A percentile compares a stretch with the other conserved stretches of the same genome.
phyloP scores from a whole-genome alignment of 306 rosid species.

The Abrus precatorius region DNA sequence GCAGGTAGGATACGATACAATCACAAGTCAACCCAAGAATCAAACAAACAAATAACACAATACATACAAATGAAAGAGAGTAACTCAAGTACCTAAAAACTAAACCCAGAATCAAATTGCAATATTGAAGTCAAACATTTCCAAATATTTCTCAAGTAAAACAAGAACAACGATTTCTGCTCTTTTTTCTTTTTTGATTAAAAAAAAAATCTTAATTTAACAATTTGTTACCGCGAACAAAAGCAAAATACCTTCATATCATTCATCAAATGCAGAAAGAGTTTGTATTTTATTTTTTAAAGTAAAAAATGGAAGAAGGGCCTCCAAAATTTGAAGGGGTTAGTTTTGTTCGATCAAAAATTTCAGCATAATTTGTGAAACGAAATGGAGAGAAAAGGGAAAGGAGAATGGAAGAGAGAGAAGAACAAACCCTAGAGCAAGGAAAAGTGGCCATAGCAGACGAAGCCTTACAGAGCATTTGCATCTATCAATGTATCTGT shows the following conservation, averaged over 20 bases:
- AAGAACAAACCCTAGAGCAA: constrained; percentile 65
- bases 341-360: not conserved
- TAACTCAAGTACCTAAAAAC: not conserved
- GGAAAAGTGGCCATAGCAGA: constrained; percentile 74
- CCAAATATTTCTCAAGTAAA: constrained; percentile 4
- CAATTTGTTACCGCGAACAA: not conserved
- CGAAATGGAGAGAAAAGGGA: not conserved
- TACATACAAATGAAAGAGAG: not conserved
- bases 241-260: constrained; percentile 24
- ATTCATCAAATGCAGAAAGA: not conserved
- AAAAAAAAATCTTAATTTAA: not conserved
- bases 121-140: constrained; percentile 6
- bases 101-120: constrained; percentile 13
- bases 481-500: constrained; percentile 39
- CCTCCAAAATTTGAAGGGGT: not conserved
- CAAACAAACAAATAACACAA: not conserved
- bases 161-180: not conserved
- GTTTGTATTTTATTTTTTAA: not conserved
- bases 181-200: not conserved
- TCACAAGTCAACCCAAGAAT: constrained; percentile 11
- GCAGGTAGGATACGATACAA: constrained; percentile 8
- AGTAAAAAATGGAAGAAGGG: not conserved
- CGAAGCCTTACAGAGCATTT: constrained; percentile 70
- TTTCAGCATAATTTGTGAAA: not conserved
- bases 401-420: not conserved